A percentile compares a stretch with the other conserved stretches of the same genome.
Evolutionary conservation across 441 rosid species (phyloP).

Genomic region (Euphorbia celastroides): DNA sequence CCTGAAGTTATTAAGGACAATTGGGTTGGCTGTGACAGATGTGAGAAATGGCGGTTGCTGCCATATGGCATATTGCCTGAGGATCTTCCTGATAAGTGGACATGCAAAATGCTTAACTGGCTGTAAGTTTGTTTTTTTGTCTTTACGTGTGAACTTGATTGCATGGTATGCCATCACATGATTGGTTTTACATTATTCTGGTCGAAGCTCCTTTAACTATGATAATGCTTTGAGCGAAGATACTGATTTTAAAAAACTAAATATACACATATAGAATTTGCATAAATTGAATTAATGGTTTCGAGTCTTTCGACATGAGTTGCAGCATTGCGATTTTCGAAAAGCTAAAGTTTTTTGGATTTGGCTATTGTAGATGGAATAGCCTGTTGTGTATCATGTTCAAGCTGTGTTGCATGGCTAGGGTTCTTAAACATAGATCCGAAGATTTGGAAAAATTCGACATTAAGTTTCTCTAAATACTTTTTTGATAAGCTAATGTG

Average conservation of each 20-base stretch:
- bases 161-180: not conserved
- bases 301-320: not conserved
- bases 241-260: not conserved
- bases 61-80: slow-evolving; percentile 55
- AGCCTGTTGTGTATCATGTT: not conserved
- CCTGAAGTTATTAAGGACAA: slow-evolving; percentile 57
- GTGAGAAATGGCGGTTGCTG: slow-evolving; percentile 79
- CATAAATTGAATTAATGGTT: not conserved
- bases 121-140: slow-evolving; percentile 53
- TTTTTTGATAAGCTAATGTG: not conserved
- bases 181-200: not conserved
- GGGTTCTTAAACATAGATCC: not conserved
- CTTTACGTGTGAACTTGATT: not conserved
- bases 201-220: not conserved
- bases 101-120: slow-evolving; percentile 81
- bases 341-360: not conserved
- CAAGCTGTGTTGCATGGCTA: not conserved
- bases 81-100: slow-evolving; percentile 77
- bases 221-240: not conserved
- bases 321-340: not conserved
- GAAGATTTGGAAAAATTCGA: not conserved
- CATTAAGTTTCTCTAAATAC: not conserved
- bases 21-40: slow-evolving; percentile 86
- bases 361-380: not conserved
- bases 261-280: not conserved